These are phyloP conservation scores for Hygrophorus pudorinus DNA, from an alignment of 768 basidiomycete genomes.

Conservation along the genomic window DNA sequence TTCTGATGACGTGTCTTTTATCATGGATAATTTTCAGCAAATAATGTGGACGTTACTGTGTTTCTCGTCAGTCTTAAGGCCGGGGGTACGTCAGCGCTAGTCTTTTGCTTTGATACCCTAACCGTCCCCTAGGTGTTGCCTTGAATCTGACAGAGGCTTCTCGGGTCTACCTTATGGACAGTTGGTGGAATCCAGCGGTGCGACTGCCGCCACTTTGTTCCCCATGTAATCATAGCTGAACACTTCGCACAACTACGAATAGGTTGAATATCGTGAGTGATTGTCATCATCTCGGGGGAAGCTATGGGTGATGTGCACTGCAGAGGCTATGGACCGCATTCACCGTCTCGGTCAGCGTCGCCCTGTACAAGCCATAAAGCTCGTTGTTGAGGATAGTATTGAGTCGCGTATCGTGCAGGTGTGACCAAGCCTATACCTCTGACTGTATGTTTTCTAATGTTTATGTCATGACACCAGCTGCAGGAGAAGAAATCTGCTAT, in stretches of 20 bases:
- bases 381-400: constrained; percentile 93
- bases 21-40: constrained; percentile 40
- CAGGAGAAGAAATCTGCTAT: constrained; percentile 97
- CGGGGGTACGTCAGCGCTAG: no score
- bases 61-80: constrained; percentile 96
- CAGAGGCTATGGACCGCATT: constrained; percentile 96
- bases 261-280: constrained; percentile 73
- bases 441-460: not conserved
- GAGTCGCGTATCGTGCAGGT: constrained; percentile 91
- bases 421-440: constrained; percentile 4
- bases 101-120: no score
- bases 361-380: constrained; percentile 87
- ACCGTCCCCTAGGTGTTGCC: constrained; percentile 50
- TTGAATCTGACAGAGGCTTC: constrained; percentile 87
- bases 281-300: not conserved
- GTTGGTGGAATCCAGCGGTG: constrained; percentile 99
- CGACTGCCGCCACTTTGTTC: constrained; percentile 9
- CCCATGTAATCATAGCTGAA: constrained; percentile 1
- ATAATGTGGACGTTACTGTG: constrained; percentile 90
- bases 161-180: constrained; percentile 94
- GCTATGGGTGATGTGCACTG: not conserved
- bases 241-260: not conserved
- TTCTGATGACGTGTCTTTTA: not conserved
- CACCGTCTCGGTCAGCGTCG: constrained; percentile 93
- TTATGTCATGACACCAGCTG: constrained; percentile 30